Conservation (phyloP, 805 yeast genomes). For the Myxozyma nipponensis region DNA sequence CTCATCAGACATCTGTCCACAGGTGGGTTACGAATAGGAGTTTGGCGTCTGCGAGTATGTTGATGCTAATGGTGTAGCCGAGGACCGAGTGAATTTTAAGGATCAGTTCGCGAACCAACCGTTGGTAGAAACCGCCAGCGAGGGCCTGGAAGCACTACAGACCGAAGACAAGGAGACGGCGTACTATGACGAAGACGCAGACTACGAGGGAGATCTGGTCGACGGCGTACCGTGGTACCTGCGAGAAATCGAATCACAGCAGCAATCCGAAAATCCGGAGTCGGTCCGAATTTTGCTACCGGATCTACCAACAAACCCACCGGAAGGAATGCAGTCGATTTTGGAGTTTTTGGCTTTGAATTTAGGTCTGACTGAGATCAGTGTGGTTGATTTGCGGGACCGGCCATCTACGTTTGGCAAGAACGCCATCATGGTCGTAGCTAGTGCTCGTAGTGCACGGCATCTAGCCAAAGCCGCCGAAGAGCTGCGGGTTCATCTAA, state of each 20-base stretch:
- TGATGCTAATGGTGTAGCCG: neutral
- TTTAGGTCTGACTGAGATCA: conserved; percentile 62
- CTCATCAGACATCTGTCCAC: too few species aligned
- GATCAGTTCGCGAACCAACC: neutral
- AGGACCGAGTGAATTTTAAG: neutral
- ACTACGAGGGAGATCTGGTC: neutral
- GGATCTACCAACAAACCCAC: conserved; percentile 55
- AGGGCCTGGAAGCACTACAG: neutral
- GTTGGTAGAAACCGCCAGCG: neutral
- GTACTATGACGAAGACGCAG: neutral
- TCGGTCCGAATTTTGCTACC: conserved; percentile 43
- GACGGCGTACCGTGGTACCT: conserved; percentile 24
- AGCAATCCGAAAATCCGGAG: conserved; percentile 12
- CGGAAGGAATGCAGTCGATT: conserved; percentile 47
- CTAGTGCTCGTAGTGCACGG: conserved; percentile 70
- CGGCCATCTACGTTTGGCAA: conserved; percentile 42
- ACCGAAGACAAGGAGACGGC: neutral
- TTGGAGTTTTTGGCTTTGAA: conserved; percentile 50
- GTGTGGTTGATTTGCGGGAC: conserved; percentile 59
- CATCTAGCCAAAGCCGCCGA: conserved; percentile 71
- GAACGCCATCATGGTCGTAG: conserved; percentile 52
- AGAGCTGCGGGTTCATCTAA: conserved; percentile 55
- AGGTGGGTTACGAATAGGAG: too few species aligned
- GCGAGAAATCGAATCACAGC: conserved; percentile 3
- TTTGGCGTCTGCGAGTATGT: too few species aligned